A percentile compares a stretch with the other conserved stretches of the same genome.
Evolutionary conservation across 305 asterid species (phyloP).

Genomic region (Fraxinus sp.): DNA sequence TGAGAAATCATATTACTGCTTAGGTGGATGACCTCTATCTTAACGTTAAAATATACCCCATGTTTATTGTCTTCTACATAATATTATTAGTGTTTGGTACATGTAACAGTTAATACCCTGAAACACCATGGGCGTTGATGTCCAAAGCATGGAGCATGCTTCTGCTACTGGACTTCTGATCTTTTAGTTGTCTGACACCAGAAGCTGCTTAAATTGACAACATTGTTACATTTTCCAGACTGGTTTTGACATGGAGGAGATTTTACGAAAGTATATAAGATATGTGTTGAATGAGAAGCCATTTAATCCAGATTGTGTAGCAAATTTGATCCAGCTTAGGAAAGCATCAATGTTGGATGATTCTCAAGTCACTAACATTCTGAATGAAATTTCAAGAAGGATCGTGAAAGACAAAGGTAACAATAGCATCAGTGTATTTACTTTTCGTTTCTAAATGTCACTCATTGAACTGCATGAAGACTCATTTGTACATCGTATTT

Average conservation of each 20-base stretch:
- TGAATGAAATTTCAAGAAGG: constrained; percentile 86
- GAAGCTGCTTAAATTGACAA: constrained; percentile 26
- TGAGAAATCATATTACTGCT: not conserved
- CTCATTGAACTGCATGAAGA: not conserved
- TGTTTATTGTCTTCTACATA: not conserved
- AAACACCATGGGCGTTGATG: not conserved
- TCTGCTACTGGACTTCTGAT: not conserved
- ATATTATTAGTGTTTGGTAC: not conserved
- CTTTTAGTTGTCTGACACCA: constrained; percentile 12
- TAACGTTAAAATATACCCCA: not conserved
- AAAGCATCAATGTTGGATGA: constrained; percentile 70
- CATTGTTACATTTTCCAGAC: constrained; percentile 58
- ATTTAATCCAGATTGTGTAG: constrained; percentile 71
- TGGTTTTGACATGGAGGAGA: constrained; percentile 78
- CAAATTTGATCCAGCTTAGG: constrained; percentile 78
- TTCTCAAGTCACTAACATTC: constrained; percentile 70
- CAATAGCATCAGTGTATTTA: constrained; percentile 23
- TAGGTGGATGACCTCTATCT: not conserved
- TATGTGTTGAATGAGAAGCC: constrained; percentile 92
- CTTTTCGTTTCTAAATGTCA: constrained; percentile 1
- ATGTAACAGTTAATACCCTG: not conserved
- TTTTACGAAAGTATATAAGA: constrained; percentile 87
- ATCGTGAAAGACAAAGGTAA: constrained; percentile 89
- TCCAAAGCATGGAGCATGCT: constrained; percentile 1
- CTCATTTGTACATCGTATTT: not conserved